Percentiles rank a stretch among this genome's conserved stretches.
These are phyloP conservation scores for Rosa lucieae DNA, from an alignment of 306 rosid species.

Conservation along the genomic window DNA sequence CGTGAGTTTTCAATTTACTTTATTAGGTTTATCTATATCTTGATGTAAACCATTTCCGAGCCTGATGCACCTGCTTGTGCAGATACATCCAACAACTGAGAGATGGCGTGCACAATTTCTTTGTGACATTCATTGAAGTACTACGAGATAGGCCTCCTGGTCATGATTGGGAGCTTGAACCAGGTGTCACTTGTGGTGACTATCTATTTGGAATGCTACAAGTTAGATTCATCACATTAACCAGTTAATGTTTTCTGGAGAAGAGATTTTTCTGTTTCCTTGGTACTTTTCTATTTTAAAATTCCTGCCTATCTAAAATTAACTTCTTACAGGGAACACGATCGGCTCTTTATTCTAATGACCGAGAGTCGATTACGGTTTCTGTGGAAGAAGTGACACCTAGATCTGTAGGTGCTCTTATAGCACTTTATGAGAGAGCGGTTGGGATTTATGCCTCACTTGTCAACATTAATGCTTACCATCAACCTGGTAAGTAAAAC, in stretches of 20 bases:
- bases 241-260: slow-evolving; percentile 9
- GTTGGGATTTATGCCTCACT: slow-evolving; percentile 94
- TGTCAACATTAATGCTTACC: slow-evolving; percentile 90
- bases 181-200: slow-evolving; percentile 98
- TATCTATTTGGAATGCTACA: slow-evolving; percentile 98
- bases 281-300: slow-evolving; percentile 3
- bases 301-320: slow-evolving; percentile 11
- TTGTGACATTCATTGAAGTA: slow-evolving; percentile 93
- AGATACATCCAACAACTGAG: slow-evolving; percentile 97
- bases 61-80: slow-evolving; percentile 27
- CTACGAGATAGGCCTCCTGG: slow-evolving; percentile 98
- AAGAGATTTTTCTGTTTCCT: not conserved
- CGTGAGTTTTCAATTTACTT: slow-evolving; percentile 54
- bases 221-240: slow-evolving; percentile 44
- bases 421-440: slow-evolving; percentile 95
- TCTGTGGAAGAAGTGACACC: slow-evolving; percentile 94
- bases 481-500: slow-evolving; percentile 79
- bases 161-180: slow-evolving; percentile 99
- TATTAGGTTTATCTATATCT: slow-evolving; percentile 4
- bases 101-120: slow-evolving; percentile 96
- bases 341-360: slow-evolving; percentile 80
- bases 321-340: slow-evolving; percentile 77
- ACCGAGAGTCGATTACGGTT: slow-evolving; percentile 83
- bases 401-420: slow-evolving; percentile 87
- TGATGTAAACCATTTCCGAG: not conserved